Evolutionary conservation across 1,284 basidiomycete species (phyloP).

Genomic region (Trametes pubescens): DNA sequence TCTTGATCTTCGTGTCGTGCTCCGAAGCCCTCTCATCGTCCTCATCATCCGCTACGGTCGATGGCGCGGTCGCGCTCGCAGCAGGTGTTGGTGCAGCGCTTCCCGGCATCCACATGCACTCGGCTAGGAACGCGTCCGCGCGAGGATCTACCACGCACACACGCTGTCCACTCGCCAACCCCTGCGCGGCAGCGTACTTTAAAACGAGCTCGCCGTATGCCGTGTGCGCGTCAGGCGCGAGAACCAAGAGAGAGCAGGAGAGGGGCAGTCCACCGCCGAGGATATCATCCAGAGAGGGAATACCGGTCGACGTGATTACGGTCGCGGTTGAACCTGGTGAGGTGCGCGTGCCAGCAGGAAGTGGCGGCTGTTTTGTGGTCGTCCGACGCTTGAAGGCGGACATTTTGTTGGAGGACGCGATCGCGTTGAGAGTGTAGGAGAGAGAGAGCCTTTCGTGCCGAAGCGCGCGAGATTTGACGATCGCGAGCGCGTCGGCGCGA

Average conservation of each 20-base stretch:
- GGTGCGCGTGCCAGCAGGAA: constrained; percentile 66
- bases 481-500: not conserved
- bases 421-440: constrained; percentile 1
- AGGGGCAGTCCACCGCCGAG: constrained; percentile 94
- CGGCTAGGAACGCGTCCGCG: constrained; percentile 62
- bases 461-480: not conserved
- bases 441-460: not conserved
- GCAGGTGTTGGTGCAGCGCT: constrained; percentile 28
- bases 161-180: constrained; percentile 75
- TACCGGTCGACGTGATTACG: constrained; percentile 83
- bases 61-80: not conserved
- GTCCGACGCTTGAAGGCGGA: constrained; percentile 87
- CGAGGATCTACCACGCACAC: constrained; percentile 74
- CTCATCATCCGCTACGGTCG: constrained; percentile 43
- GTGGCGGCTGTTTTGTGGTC: constrained; percentile 49
- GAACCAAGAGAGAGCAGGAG: constrained; percentile 75
- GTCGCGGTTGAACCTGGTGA: constrained; percentile 71
- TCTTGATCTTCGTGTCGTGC: constrained; percentile 72
- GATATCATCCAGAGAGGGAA: constrained; percentile 95
- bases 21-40: constrained; percentile 46
- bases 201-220: constrained; percentile 89
- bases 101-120: constrained; percentile 82
- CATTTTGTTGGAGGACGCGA: constrained; percentile 50
- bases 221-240: constrained; percentile 85
- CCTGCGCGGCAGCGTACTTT: constrained; percentile 91